Conservation (phyloP, 208 protist species). For the Trypanosoma melophagium region DNA sequence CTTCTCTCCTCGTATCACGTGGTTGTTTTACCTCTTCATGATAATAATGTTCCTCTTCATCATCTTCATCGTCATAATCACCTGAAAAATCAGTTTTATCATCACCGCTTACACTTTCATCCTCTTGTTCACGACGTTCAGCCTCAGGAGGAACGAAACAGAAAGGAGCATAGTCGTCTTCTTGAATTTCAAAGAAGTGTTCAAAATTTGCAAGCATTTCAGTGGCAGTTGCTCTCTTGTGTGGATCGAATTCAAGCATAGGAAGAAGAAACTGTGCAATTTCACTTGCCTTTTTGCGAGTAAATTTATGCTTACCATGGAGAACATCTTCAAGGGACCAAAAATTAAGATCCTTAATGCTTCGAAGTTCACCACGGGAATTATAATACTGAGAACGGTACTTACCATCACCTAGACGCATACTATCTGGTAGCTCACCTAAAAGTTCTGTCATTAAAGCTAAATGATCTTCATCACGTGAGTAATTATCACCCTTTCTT, state of each 20-base stretch:
- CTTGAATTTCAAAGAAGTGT: conserved; percentile 80
- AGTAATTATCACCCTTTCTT: conserved; percentile 88
- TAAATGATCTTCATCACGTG: conserved; percentile 92
- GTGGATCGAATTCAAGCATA: conserved; percentile 92
- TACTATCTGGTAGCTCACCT: conserved; percentile 85
- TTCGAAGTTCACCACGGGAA: conserved; percentile 69
- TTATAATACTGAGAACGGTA: conserved; percentile 86
- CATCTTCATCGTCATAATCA: conserved; percentile 35
- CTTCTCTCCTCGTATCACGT: conserved; percentile 26
- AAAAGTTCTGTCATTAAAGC: conserved; percentile 94
- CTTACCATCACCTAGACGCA: conserved; percentile 79
- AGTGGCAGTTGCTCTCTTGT: conserved; percentile 82
- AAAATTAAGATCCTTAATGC: conserved; percentile 80
- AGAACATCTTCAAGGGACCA: conserved; percentile 89
- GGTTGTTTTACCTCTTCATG: conserved; percentile 18
- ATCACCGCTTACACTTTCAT: conserved; percentile 14
- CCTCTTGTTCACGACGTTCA: conserved; percentile 29
- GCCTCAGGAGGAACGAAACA: conserved; percentile 57
- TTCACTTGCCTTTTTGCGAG: conserved; percentile 79
- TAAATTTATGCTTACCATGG: conserved; percentile 92
- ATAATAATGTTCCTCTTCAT: conserved; percentile 33
- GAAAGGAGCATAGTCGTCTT: conserved; percentile 83
- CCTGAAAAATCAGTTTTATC: conserved; percentile 17
- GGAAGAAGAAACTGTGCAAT: conserved; percentile 94
- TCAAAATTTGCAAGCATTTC: conserved; percentile 82